Evolutionary conservation across 805 yeast genomes (phyloP).

Genomic region (Ogataea polymorpha): DNA sequence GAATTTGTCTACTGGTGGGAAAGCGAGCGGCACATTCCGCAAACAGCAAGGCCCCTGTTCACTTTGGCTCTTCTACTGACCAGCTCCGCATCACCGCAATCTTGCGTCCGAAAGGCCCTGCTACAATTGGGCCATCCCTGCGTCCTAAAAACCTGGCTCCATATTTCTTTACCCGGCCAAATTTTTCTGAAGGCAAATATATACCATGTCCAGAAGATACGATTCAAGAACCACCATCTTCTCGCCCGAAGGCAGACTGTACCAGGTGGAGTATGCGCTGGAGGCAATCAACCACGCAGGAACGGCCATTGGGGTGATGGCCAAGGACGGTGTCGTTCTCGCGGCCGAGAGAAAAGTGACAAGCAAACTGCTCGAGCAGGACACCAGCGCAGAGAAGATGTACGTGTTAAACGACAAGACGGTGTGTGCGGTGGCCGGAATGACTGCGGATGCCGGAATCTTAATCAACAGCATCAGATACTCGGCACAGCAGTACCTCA

Average conservation of each 20-base stretch:
- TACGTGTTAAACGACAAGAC: constrained; percentile 68
- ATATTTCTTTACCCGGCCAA: constrained; percentile 11
- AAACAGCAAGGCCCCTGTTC: no score
- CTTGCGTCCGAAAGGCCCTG: background rate
- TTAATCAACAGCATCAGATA: constrained; percentile 84
- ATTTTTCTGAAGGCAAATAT: constrained; percentile 12
- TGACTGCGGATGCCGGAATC: constrained; percentile 95
- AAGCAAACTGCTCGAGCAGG: constrained; percentile 88
- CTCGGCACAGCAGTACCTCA: constrained; percentile 78
- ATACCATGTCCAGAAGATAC: constrained; percentile 85
- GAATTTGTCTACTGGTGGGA: no score
- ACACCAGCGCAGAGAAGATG: constrained; percentile 88
- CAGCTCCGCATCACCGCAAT: no score
- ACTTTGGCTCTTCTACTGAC: no score
- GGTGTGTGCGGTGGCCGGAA: constrained; percentile 94
- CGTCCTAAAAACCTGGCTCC: no score
- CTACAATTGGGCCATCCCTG: background rate
- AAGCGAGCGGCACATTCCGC: no score
- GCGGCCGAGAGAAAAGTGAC: constrained; percentile 98
- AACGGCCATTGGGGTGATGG: constrained; percentile 74
- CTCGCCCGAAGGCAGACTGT: constrained; percentile 97
- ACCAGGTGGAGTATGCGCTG: constrained; percentile 87
- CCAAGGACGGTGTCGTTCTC: constrained; percentile 83
- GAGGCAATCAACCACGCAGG: constrained; percentile 87
- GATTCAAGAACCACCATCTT: constrained; percentile 98